Evolutionary conservation across 1,139 yeast genomes (phyloP), one percentile per base, ranked within the genome.

Genomic region (Pichia kudriavzevii): DNA sequence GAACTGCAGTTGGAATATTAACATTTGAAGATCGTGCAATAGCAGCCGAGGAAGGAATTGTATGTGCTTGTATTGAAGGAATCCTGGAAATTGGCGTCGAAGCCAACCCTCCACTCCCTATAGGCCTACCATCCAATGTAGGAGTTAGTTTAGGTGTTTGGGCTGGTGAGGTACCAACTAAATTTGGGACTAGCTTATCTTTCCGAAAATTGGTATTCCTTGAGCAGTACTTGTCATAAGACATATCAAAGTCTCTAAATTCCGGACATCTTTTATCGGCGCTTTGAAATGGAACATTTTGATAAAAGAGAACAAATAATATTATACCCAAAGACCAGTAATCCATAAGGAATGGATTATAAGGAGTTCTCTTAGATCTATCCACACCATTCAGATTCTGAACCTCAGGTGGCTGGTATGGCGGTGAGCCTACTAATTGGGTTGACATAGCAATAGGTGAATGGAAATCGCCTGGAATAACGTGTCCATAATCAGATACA

Each of bases 351-450:
- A 76, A 75, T 5, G 87, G 81, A 49, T 79, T 73, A 53, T 80
- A 80, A 9, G 75, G 68, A 47, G 62, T 61, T 43, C 65, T 61
- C 43, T 66, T 67, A 2, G 47, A 26, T 18, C 41, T 39, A 11
- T 66, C 59, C 22, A 65, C 49, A 18, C 68, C 72, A 38, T 66
- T 69, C 39, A 75, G 63, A 28, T 60, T 55, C 78, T 77, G 76
- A 16, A 80, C 87, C 55, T 81, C 93, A 0, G 93, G 93, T 5
- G 91, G 80, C 6, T 81, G 72, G 53, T 80, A 81, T 3, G 93
- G 93, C 3, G 91, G 85, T 2, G 88, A 79, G 2, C 93, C 93
- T 38, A 81, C 85, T 58, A 72, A 73, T 7, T 74, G 59, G 8
- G 67, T 61, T 13, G 75, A 68, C 31, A 60, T 40, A 44, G 67